These are phyloP conservation scores for Hanseniaspora hatyaiensis DNA, from an alignment of 805 yeast genomes.

Conservation along the genomic window DNA sequence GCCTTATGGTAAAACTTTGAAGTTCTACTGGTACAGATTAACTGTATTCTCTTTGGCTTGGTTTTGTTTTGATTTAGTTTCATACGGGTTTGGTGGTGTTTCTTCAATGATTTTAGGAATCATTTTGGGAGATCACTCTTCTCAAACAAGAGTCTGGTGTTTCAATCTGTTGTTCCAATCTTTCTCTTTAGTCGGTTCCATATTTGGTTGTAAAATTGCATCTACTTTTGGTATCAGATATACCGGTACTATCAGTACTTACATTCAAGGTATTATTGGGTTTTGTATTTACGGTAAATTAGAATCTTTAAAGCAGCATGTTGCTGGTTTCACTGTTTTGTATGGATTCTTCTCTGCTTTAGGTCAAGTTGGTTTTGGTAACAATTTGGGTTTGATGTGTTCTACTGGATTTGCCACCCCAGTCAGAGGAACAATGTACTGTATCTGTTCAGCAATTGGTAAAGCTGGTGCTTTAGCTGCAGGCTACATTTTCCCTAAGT, in stretches of 20 bases:
- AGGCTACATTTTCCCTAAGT: constrained; percentile 75
- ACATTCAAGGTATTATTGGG: constrained; percentile 65
- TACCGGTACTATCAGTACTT: constrained; percentile 5
- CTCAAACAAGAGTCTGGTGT: constrained; percentile 63
- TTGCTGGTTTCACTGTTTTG: constrained; percentile 72
- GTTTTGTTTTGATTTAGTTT: constrained; percentile 84
- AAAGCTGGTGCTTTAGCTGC: constrained; percentile 90
- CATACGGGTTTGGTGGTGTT: constrained; percentile 78
- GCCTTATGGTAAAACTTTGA: constrained; percentile 60
- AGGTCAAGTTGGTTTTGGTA: constrained; percentile 85
- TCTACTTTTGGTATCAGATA: constrained; percentile 42
- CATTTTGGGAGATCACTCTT: constrained; percentile 46
- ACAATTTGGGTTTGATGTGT: constrained; percentile 78
- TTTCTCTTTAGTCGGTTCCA: constrained; percentile 83
- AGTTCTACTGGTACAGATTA: constrained; percentile 77
- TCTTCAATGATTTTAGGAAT: constrained; percentile 56
- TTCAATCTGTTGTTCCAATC: constrained; percentile 84
- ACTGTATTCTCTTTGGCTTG: constrained; percentile 62
- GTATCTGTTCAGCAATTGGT: constrained; percentile 83
- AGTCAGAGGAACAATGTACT: constrained; percentile 81
- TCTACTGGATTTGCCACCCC: constrained; percentile 79
- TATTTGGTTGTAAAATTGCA: constrained; percentile 72
- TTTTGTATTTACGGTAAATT: constrained; percentile 70
- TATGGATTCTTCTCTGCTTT: constrained; percentile 78
- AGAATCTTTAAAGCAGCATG: constrained; percentile 41